Evolutionary conservation across 2,329 filamentous ascomycete species (phyloP), one percentile per base, ranked within the genome.

Genomic region (Aspergillus neoniger): DNA sequence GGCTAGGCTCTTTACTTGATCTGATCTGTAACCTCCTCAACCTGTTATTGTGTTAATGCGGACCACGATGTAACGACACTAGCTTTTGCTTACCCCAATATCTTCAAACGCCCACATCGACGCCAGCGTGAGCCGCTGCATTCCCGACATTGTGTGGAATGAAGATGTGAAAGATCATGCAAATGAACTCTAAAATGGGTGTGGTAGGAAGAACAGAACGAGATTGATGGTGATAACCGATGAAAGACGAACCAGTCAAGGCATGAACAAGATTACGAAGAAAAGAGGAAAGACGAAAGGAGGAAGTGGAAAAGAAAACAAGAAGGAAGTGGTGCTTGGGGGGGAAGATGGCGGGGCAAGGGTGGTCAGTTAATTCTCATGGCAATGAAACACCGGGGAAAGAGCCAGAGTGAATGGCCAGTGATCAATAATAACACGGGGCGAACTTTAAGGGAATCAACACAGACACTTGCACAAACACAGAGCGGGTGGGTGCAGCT

Each of bases 51-150:
- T 28, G 38, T 68, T 43, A 67, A 55, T 36, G 50, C 14, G 14
- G 15, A 7, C 23, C 12, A 43, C 17, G 5, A 7, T n/a, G 8
- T 12, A 15, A 25, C 17, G 21, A 44, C 5, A 36, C 14, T 15
- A 10, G 36, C 8, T 41, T 36, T 28, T 32, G 59, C 69, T 61
- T 66, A 76, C 73, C 14, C 66, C 72, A 17, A 71, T 68, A 8
- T 63, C 62, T 38, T 75, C 72, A 32, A 77, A 74, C 1, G 61
- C 69, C 70, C 72, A 76, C 44, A 70, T 72, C 0, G 73, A 75
- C 1, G 70, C 73, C 25, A 76, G 47, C 0, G 67, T 72, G 48
- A 74, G 36, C 3, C 65, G 65, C 41, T 69, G 63, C 12, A 57
- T 65, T 2, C 54, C 38, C 3, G 63, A 61, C 66, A 72, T 70